Conservation (phyloP, 352 stramenopile genomes). For the Phytopythium litorale region DNA sequence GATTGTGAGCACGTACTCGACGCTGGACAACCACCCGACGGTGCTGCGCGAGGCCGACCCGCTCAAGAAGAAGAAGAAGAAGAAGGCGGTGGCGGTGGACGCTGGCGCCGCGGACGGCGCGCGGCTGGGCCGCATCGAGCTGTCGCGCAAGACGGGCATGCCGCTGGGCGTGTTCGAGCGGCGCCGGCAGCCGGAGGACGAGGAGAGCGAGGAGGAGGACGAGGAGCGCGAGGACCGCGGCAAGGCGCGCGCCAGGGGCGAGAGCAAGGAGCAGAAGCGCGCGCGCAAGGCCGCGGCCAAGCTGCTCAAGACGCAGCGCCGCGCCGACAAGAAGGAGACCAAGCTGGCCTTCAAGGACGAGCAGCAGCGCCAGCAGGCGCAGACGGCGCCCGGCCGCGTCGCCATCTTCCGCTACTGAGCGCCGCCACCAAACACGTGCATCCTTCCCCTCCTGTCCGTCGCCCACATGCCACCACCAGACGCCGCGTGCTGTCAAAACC, state of each 20-base stretch:
- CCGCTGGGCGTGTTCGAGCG: constrained; percentile 89
- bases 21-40: constrained; percentile 97
- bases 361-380: constrained; percentile 68
- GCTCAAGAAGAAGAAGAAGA: constrained; percentile 88
- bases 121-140: constrained; percentile 70
- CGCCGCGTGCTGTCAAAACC: neutral
- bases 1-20: constrained; percentile 98
- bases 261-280: constrained; percentile 93
- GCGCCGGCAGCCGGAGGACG: constrained; percentile 8
- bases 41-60: constrained; percentile 62
- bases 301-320: constrained; percentile 85
- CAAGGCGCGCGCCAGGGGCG: constrained; percentile 52
- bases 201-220: constrained; percentile 17
- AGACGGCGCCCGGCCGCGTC: constrained; percentile 57
- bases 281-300: constrained; percentile 91
- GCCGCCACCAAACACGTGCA: neutral
- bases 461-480: too few species aligned
- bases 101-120: constrained; percentile 16
- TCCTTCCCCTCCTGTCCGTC: too few species aligned
- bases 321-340: constrained; percentile 94
- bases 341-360: constrained; percentile 93
- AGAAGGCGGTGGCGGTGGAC: constrained; percentile 42
- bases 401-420: constrained; percentile 75
- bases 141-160: constrained; percentile 95
- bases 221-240: constrained; percentile 10